These are phyloP conservation scores for Wickerhamiella infanticola DNA, from an alignment of 1,139 yeast species.

Conservation along the genomic window DNA sequence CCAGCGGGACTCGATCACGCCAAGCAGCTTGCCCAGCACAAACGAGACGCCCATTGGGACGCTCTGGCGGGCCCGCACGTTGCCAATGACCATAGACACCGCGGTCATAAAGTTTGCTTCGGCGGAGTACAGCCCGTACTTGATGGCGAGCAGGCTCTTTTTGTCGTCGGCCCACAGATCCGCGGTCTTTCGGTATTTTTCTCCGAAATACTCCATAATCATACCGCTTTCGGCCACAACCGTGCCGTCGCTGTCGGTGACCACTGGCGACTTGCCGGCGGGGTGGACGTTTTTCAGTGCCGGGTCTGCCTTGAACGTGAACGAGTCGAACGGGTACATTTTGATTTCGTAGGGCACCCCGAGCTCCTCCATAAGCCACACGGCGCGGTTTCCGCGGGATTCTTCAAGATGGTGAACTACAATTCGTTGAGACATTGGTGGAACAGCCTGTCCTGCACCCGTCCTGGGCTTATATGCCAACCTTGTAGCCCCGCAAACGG, in stretches of 20 bases:
- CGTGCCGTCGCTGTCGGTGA: constrained; percentile 26
- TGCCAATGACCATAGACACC: constrained; percentile 30
- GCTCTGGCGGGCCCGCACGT: constrained; percentile 18
- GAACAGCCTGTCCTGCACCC: too few relatives aligned
- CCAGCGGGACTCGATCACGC: constrained; percentile 29
- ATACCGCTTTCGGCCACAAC: constrained; percentile 17
- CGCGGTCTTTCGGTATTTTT: constrained; percentile 25
- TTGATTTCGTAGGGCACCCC: constrained; percentile 36
- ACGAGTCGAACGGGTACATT: constrained; percentile 1
- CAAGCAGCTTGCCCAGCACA: constrained; percentile 29
- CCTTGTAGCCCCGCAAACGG: too few relatives aligned
- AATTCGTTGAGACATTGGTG: background rate
- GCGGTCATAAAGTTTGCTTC: constrained; percentile 44
- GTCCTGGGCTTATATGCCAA: too few relatives aligned
- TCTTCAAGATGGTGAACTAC: constrained; percentile 24
- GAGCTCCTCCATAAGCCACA: constrained; percentile 42
- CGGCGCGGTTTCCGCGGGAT: constrained; percentile 38
- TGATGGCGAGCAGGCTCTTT: constrained; percentile 28
- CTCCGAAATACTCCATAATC: constrained; percentile 17
- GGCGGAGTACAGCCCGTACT: constrained; percentile 36
- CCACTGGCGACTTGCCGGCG: constrained; percentile 37
- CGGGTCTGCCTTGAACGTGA: constrained; percentile 29
- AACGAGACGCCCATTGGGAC: constrained; percentile 36
- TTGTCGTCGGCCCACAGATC: constrained; percentile 16
- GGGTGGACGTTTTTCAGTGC: constrained; percentile 34